These are phyloP conservation scores for Pistacia integerrima DNA, from an alignment of 345 rosid genomes.

Conservation along the genomic window DNA sequence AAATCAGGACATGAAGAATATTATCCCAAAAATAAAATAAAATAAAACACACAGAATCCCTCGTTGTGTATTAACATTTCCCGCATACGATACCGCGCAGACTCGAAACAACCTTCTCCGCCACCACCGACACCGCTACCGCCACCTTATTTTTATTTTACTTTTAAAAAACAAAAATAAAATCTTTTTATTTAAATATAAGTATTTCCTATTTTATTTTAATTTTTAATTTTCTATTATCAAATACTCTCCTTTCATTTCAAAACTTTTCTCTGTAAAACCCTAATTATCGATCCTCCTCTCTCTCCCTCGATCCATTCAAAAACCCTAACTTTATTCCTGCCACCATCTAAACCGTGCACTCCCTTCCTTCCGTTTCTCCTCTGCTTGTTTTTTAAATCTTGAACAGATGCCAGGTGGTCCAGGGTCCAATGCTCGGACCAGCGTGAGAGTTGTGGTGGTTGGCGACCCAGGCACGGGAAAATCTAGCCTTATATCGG, in stretches of 20 bases:
- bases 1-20: too few relatives aligned
- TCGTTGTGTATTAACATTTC: too few relatives aligned
- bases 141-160: too few relatives aligned
- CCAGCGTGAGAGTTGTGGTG: slow-evolving; percentile 64
- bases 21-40: too few relatives aligned
- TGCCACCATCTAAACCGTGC: background rate
- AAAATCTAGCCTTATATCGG: slow-evolving; percentile 74
- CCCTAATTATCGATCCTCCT: slow-evolving; percentile 38
- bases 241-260: background rate
- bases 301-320: slow-evolving; percentile 5
- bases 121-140: too few relatives aligned
- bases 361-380: too few relatives aligned
- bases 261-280: slow-evolving; percentile 31
- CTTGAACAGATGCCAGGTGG: slow-evolving; percentile 44
- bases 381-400: background rate
- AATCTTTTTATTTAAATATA: too few relatives aligned
- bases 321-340: background rate
- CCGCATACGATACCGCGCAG: too few relatives aligned
- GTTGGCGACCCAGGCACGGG: slow-evolving; percentile 79
- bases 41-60: too few relatives aligned
- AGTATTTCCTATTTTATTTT: background rate
- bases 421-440: slow-evolving; percentile 47
- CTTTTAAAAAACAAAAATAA: too few relatives aligned
- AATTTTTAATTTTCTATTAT: background rate
- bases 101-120: too few relatives aligned